Percentiles rank a stretch among this genome's conserved stretches.
Conservation (phyloP, 345 rosid genomes). For the Eucalyptus erythrocorys region DNA sequence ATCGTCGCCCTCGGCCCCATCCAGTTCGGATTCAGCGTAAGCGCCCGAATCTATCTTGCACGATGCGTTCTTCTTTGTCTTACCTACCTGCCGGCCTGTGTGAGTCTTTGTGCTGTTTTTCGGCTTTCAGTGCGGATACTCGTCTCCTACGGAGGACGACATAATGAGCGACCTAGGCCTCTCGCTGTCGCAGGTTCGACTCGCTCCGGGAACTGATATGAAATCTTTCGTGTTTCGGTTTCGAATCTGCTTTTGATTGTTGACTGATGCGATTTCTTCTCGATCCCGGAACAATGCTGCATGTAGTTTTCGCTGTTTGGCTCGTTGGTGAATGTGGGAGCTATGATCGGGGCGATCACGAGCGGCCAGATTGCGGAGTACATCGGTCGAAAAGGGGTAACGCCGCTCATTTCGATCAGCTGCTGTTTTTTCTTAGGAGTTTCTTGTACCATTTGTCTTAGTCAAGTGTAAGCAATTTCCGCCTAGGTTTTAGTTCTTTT, state of each 20-base stretch:
- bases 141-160: conserved; percentile 52
- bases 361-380: conserved; percentile 74
- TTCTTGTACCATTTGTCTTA: neutral
- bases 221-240: neutral
- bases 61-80: neutral
- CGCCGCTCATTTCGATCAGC: neutral
- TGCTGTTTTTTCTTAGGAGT: neutral
- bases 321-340: conserved; percentile 65
- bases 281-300: neutral
- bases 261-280: neutral
- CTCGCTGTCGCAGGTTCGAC: conserved; percentile 42
- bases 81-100: neutral
- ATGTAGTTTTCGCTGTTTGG: conserved; percentile 57
- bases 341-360: conserved; percentile 67
- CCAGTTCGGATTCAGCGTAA: conserved; percentile 71
- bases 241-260: neutral
- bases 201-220: neutral
- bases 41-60: neutral
- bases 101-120: neutral
- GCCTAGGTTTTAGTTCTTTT: neutral
- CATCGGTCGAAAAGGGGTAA: conserved; percentile 79
- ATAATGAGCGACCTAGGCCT: conserved; percentile 48
- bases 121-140: conserved; percentile 41
- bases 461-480: neutral
- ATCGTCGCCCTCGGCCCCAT: conserved; percentile 66